A percentile compares a stretch with the other conserved stretches of the same genome.
Evolutionary conservation across 441 rosid species (phyloP).

Genomic region (Erodium texanum): DNA sequence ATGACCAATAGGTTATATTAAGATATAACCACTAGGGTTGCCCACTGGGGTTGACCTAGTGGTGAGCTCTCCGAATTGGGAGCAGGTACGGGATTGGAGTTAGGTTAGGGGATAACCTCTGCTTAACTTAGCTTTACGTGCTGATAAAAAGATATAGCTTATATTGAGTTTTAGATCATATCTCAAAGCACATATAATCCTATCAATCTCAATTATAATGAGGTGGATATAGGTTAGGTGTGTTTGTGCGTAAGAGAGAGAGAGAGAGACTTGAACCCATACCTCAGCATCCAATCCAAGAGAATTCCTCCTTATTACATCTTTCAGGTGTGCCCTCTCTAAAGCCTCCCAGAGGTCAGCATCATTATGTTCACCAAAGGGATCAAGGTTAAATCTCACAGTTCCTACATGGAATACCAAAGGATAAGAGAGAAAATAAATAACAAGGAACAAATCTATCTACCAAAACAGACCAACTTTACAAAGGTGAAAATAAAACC

Average conservation of each 20-base stretch:
- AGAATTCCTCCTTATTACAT: conserved; percentile 64
- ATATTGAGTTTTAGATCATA: neutral
- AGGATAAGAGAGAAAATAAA: conserved; percentile 3
- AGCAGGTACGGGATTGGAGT: too few species aligned
- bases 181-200: neutral
- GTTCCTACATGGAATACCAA: conserved; percentile 39
- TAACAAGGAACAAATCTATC: neutral
- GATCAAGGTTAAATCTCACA: conserved; percentile 92
- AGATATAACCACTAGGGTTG: too few species aligned
- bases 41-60: too few species aligned
- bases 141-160: too few species aligned
- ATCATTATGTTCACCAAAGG: conserved; percentile 80
- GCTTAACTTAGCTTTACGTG: too few species aligned
- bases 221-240: neutral
- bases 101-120: too few species aligned
- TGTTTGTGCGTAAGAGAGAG: neutral
- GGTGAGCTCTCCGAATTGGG: too few species aligned
- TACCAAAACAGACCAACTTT: neutral
- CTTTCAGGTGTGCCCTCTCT: conserved; percentile 88
- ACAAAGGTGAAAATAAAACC: neutral
- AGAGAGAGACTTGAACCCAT: conserved; percentile 2
- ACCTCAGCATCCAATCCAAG: conserved; percentile 85
- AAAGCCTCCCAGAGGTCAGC: conserved; percentile 90
- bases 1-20: neutral
- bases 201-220: neutral